These are phyloP conservation scores for Metschnikowia similis DNA, from an alignment of 805 yeast genomes.

Conservation along the genomic window DNA sequence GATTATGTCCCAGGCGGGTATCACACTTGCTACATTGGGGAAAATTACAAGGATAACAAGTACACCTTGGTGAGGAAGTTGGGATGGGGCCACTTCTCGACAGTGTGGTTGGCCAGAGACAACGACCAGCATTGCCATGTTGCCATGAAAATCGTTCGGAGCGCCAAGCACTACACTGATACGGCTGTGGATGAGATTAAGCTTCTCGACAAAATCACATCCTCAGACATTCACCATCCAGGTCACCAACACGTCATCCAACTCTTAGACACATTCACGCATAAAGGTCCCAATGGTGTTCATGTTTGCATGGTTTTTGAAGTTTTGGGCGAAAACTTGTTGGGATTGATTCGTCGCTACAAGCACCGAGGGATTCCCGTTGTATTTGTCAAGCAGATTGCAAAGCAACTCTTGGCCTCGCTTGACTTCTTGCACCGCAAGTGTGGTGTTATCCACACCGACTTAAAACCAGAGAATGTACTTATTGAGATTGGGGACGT, in stretches of 20 bases:
- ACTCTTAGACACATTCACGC: conserved; percentile 52
- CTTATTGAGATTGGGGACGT: conserved; percentile 71
- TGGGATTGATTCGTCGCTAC: conserved; percentile 47
- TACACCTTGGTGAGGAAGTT: conserved; percentile 47
- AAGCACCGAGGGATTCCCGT: conserved; percentile 44
- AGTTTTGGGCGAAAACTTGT: conserved; percentile 57
- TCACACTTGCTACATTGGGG: conserved; percentile 58
- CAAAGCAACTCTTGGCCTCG: conserved; percentile 54
- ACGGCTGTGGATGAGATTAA: conserved; percentile 68
- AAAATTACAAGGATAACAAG: conserved; percentile 41
- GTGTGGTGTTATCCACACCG: conserved; percentile 51
- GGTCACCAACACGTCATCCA: conserved; percentile 52
- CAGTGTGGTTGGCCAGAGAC: conserved; percentile 64
- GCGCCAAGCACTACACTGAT: conserved; percentile 49
- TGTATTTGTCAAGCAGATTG: conserved; percentile 49
- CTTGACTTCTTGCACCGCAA: conserved; percentile 52
- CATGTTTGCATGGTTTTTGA: conserved; percentile 68
- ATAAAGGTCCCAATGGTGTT: conserved; percentile 57
- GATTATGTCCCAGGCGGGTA: conserved; percentile 62
- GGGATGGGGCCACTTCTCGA: conserved; percentile 72
- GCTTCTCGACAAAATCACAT: conserved; percentile 61
- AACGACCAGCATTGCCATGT: conserved; percentile 54
- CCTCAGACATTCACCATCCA: conserved; percentile 36
- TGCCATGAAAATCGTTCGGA: conserved; percentile 59
- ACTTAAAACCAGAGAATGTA: conserved; percentile 18